Base-by-base conservation (phyloP, 2,329 filamentous ascomycete species). In the Ceratocystis destructans region DNA sequence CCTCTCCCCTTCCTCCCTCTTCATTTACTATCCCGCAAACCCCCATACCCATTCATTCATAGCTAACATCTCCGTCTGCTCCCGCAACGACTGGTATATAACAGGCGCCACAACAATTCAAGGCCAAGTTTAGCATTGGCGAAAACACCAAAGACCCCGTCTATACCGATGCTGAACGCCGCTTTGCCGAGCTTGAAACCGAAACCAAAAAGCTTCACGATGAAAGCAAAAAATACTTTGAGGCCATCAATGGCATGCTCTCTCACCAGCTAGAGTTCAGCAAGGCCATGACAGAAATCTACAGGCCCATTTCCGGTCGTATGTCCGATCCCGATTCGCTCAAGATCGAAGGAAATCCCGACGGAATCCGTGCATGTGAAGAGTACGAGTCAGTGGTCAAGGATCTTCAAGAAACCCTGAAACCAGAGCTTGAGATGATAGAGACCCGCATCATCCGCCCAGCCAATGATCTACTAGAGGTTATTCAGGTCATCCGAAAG, bases 261-360 rank as follows among this genome's bases (percentile, higher is more conserved):
- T 84, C 81, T 74, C 92, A 97, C 78, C 94, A 99, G 79, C 97
- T 99, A 77, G 93, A 96, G 75, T 99, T 99, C 79, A 96, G 93
- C 72, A 86, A 96, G 78, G 90, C 92, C 70, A 93, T 96, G 80
- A 87, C 88, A 70, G 94, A 99, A 76, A 88, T 99, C 72, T 99
- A 99, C 82, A 96, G 96, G 75, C 94, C 94, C 71, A 99, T 99
- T 72, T 96, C 93, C 66, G 94, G 94, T 66, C 88, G 94, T 73
- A 83, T 95, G 76, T 97, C 93, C 59, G 94, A 99, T 76, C 94
- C 94, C 8, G 87, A 92, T 72, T 89, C 89, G 7, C 83, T 90
- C 70, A 82, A 88, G 65, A 80, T 87, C 57, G 88, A 96, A 76
- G 91, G 91, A 66, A 97, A 96, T 73, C 85, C 88, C 1, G 94